These are phyloP conservation scores for Calocybe gambosa DNA, from an alignment of 1,284 basidiomycete genomes.

Conservation along the genomic window DNA sequence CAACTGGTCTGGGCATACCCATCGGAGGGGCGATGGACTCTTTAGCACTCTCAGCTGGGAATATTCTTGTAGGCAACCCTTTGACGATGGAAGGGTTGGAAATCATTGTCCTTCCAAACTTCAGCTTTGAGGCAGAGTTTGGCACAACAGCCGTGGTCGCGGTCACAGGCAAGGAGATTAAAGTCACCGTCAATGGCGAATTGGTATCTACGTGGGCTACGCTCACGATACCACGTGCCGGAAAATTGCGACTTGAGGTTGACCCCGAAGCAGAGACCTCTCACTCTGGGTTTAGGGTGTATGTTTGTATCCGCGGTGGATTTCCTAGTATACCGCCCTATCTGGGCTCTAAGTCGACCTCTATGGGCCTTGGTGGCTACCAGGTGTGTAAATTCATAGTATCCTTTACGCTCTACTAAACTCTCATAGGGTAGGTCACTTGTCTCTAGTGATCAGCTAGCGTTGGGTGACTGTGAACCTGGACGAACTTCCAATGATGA, in stretches of 20 bases:
- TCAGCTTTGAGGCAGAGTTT: conserved; percentile 38
- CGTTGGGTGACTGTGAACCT: conserved; percentile 29
- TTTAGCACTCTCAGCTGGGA: conserved; percentile 53
- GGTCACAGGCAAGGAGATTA: conserved; percentile 48
- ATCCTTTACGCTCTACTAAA: neutral
- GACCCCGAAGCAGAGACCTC: conserved; percentile 13
- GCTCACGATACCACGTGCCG: conserved; percentile 39
- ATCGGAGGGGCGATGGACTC: conserved; percentile 65
- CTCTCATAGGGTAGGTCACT: conserved; percentile 45
- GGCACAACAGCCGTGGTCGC: conserved; percentile 45
- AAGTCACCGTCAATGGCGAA: conserved; percentile 36
- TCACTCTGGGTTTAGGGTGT: conserved; percentile 36
- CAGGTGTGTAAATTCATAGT: conserved; percentile 28
- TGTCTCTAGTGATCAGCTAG: conserved; percentile 38
- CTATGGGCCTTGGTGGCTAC: conserved; percentile 50
- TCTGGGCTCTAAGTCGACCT: conserved; percentile 58
- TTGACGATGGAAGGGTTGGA: conserved; percentile 54
- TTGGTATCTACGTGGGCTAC: conserved; percentile 43
- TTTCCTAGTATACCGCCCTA: conserved; percentile 55
- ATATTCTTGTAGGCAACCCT: conserved; percentile 55
- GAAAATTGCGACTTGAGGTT: conserved; percentile 36
- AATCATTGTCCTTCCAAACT: conserved; percentile 36
- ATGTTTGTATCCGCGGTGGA: conserved; percentile 55
- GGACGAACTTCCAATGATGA: conserved; percentile 1
- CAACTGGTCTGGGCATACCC: conserved; percentile 48